These are phyloP conservation scores for Neofusicoccum kwambonambiense DNA, from an alignment of 2,329 filamentous ascomycete genomes.

Conservation along the genomic window DNA sequence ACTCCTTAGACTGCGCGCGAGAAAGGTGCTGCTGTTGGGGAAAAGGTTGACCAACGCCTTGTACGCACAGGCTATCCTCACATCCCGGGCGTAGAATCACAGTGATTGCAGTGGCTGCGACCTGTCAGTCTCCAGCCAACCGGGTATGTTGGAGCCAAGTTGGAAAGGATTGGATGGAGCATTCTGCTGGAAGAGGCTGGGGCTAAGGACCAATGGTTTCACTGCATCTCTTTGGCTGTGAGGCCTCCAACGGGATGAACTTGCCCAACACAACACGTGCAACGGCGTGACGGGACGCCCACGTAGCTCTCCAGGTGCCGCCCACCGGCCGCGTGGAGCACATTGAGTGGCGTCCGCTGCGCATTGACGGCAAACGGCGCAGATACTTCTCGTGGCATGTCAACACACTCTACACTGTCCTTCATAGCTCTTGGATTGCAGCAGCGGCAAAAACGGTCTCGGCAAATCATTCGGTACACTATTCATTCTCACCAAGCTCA, in stretches of 20 bases:
- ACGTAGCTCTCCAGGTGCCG: not conserved
- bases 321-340: not conserved
- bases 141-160: too few relatives aligned
- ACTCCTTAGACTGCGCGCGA: not conserved
- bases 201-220: not conserved
- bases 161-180: not conserved
- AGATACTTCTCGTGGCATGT: not conserved
- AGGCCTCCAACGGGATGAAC: not conserved
- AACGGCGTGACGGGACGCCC: not conserved
- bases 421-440: not conserved
- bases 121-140: not conserved
- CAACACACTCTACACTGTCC: not conserved
- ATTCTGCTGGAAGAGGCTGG: not conserved
- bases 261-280: not conserved
- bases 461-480: not conserved
- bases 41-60: not conserved
- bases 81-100: too few relatives aligned
- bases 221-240: not conserved
- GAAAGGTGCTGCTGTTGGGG: not conserved
- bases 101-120: not conserved
- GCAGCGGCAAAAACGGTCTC: not conserved
- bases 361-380: not conserved
- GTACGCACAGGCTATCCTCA: not conserved
- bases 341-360: not conserved
- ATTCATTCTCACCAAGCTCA: not conserved